Evolutionary conservation across 441 rosid species (phyloP), one percentile per base, ranked within the genome.

Genomic region (Omphalea diandra): DNA sequence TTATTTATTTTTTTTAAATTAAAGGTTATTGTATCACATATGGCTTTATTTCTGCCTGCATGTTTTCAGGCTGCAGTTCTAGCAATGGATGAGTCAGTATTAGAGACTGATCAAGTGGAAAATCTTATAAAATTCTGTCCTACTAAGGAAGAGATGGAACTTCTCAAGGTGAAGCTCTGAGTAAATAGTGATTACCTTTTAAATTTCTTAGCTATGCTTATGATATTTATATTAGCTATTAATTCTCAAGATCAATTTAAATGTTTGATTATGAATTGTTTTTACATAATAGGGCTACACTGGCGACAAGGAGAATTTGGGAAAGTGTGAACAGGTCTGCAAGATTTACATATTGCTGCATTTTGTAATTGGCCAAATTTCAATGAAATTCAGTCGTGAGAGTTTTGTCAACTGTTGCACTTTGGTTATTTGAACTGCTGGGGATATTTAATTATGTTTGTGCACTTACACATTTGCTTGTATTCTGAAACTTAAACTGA

Each of bases 121-220:
- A 95, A 95, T 84, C 97, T 95, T 76, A 90, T 95, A 78, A 93
- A 90, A 66, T 93, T 93, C 78, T 95, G 98, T 73, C 99, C 98
- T 43, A 93, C 98, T 18, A 93, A 95, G 81, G 99, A 95, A 81
- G 99, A 95, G 86, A 93, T 93, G 97, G 99, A 95, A 78, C 89
- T 81, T 79, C 93, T 95, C 58, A 90, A 95, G 99, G 99, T 95
- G 75, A 74, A 69, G 63, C 68, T 73, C 76, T 49, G 74, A 73
- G 50, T 76, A 41, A 71, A 68, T 67, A 52, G 43, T 70, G 57
- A 50, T 76, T 71, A 49, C 27, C 3, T 9, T 69, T 53, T 73
- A 33, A 43, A 29, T 49, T 58, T 50, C n/a, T n/a, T n/a, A n/a
- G n/a, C n/a, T n/a, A n/a, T n/a, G n/a, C n/a, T n/a, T n/a, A n/a